phyloP scores from a whole-genome alignment of 192 early-diverging fungal genomes.

The Mortierella hygrophila region DNA sequence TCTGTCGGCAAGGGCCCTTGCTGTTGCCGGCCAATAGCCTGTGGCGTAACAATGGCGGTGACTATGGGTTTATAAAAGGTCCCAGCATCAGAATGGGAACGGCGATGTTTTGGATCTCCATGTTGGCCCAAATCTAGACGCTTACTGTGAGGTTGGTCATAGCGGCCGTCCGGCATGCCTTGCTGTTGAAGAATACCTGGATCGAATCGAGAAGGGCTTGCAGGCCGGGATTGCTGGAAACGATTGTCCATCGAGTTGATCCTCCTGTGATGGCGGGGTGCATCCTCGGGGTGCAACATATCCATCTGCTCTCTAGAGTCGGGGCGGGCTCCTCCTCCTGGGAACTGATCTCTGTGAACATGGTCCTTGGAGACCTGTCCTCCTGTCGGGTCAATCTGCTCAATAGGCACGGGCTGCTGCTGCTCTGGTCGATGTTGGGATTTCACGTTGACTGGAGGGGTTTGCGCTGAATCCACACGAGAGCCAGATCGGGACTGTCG shows the following conservation, averaged over 20 bases:
- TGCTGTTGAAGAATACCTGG: slow-evolving; percentile 5
- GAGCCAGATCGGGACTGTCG: slow-evolving; percentile 28
- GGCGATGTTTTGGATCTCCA: slow-evolving; percentile 27
- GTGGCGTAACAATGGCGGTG: slow-evolving; percentile 17
- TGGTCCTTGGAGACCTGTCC: neutral
- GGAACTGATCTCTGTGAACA: neutral
- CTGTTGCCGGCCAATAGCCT: neutral
- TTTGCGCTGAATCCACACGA: slow-evolving; percentile 18
- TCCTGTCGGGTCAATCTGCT: neutral
- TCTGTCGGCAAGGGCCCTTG: neutral
- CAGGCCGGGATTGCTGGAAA: slow-evolving; percentile 1
- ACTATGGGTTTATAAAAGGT: slow-evolving; percentile 16
- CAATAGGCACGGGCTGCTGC: slow-evolving; percentile 7
- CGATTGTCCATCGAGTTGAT: slow-evolving; percentile 44
- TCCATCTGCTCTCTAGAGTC: slow-evolving; percentile 7
- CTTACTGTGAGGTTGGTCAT: slow-evolving; percentile 27
- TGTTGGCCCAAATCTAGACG: slow-evolving; percentile 37
- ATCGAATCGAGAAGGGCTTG: neutral
- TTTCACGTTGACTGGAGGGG: slow-evolving; percentile 19
- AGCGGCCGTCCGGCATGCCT: slow-evolving; percentile 11
- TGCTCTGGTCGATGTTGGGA: neutral
- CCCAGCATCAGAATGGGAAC: slow-evolving; percentile 41
- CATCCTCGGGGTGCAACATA: neutral
- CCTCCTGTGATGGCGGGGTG: slow-evolving; percentile 25
- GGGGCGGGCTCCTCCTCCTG: neutral